A percentile compares a stretch with the other conserved stretches of the same genome.
Conservation (phyloP, 345 rosid genomes). For the Lenwebbia sp. region DNA sequence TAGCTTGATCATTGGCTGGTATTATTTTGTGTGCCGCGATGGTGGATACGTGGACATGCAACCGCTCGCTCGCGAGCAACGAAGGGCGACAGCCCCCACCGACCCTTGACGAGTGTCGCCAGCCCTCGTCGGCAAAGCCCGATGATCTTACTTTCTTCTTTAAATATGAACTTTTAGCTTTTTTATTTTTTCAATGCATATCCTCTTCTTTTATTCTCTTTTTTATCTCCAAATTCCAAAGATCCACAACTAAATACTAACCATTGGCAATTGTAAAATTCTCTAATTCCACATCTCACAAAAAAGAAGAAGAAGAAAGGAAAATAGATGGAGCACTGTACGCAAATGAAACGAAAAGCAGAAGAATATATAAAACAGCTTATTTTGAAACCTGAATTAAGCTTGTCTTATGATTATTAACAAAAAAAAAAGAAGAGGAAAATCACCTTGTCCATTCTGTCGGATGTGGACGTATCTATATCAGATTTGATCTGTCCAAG, state of each 20-base stretch:
- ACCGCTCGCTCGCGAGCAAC: too few species aligned
- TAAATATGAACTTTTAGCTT: not conserved
- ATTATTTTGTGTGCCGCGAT: too few species aligned
- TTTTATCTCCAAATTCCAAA: not conserved
- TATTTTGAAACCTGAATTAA: not conserved
- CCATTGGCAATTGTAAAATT: not conserved
- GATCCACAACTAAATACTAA: not conserved
- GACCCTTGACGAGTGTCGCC: not conserved
- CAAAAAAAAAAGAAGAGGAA: not conserved
- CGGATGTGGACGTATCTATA: not conserved
- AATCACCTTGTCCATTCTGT: not conserved
- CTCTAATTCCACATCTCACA: not conserved
- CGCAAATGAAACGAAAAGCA: not conserved
- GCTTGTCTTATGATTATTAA: not conserved
- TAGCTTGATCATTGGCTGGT: too few species aligned
- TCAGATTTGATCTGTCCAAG: not conserved
- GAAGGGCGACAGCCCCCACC: too few species aligned
- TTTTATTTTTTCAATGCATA: not conserved
- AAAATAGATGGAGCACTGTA: not conserved
- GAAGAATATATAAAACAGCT: not conserved
- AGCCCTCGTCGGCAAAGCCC: not conserved
- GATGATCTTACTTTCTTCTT: not conserved
- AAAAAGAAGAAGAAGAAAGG: not conserved
- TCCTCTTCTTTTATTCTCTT: not conserved
- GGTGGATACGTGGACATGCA: too few species aligned